phyloP scores from a whole-genome alignment of 2,329 filamentous ascomycete genomes.

The Pestalotiopsis sp. region DNA sequence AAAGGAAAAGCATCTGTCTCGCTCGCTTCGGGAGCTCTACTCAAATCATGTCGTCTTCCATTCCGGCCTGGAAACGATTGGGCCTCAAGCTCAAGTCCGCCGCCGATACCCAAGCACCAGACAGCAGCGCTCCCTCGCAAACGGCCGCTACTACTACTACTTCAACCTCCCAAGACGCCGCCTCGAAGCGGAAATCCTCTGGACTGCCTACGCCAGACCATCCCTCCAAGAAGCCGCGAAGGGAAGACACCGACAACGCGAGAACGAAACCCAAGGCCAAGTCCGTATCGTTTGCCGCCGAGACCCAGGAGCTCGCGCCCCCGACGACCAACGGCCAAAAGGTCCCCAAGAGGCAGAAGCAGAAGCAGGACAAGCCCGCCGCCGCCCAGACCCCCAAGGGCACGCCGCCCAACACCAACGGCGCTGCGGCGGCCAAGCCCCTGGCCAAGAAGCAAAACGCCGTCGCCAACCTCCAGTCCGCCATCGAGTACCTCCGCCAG shows the following conservation, averaged over 20 bases:
- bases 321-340: slow-evolving; percentile 22
- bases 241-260: slow-evolving; percentile 29
- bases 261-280: slow-evolving; percentile 47
- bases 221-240: slow-evolving; percentile 32
- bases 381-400: slow-evolving; percentile 25
- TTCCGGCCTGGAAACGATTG: slow-evolving; percentile 65
- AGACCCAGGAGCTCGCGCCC: slow-evolving; percentile 19
- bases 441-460: slow-evolving; percentile 30
- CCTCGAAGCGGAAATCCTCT: slow-evolving; percentile 34
- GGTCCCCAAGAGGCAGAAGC: slow-evolving; percentile 33
- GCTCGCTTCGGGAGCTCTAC: slow-evolving; percentile 15
- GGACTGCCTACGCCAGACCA: slow-evolving; percentile 32
- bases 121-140: slow-evolving; percentile 30
- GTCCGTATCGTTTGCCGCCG: slow-evolving; percentile 44
- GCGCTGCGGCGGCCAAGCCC: slow-evolving; percentile 22
- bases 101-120: slow-evolving; percentile 31
- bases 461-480: slow-evolving; percentile 58
- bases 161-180: slow-evolving; percentile 2
- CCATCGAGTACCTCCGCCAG: slow-evolving; percentile 75
- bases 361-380: slow-evolving; percentile 28
- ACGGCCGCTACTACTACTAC: slow-evolving; percentile 23
- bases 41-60: slow-evolving; percentile 47
- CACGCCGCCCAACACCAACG: slow-evolving; percentile 35
- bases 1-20: neutral
- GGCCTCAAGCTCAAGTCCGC: slow-evolving; percentile 62